Evolutionary conservation across 768 basidiomycete species (phyloP), one percentile per base, ranked within the genome.

Genomic region (Termitomyces titanicus): DNA sequence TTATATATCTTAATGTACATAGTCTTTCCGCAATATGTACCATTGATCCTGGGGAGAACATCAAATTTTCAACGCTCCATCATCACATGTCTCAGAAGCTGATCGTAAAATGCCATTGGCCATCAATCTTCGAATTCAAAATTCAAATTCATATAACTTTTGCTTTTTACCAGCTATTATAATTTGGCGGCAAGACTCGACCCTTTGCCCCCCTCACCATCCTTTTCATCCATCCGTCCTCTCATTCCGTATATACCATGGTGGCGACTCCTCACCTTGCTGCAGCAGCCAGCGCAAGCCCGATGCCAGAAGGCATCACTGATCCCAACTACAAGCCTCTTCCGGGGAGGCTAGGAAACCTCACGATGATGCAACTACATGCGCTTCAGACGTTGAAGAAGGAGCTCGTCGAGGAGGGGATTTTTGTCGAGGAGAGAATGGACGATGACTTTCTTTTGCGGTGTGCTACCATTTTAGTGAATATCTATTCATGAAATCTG

Each of bases 301-400:
- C 77, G 0, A 72, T 84, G 65, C 83, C 84, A n/a, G 69, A 70
- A 24, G 83, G 82, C 56, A 70, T 84, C 61, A 84, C 84, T 3
- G 79, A 86, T 68, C 79, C 82, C 15, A 78, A 79, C 66, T 86
- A 84, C 68, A 82, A 76, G 63, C 85, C 87, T 5, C 73, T 74
- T 2, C 84, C 89, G 20, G 92, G 91, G 13, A 79, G 86, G 35
- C 72, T 89, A 18, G 92, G 92, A 33, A 92, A 93, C 67, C 79
- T 94, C 61, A 78, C 80, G 0, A 65, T 74, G 1, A 40, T 65
- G 5, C 89, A 93, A 64, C 79, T 80, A 59, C 74, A 83, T 57
- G 78, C 83, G 3, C 83, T 93, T 46, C 79, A 85, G 27, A 80
- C 82, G 63, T 78, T 95, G 70, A 82, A 79, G 68, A 74, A 77